A percentile compares a stretch with the other conserved stretches of the same genome.
These are phyloP conservation scores for Thymus quinquecostatus DNA, from an alignment of 257 asterid species.

Conservation along the genomic window DNA sequence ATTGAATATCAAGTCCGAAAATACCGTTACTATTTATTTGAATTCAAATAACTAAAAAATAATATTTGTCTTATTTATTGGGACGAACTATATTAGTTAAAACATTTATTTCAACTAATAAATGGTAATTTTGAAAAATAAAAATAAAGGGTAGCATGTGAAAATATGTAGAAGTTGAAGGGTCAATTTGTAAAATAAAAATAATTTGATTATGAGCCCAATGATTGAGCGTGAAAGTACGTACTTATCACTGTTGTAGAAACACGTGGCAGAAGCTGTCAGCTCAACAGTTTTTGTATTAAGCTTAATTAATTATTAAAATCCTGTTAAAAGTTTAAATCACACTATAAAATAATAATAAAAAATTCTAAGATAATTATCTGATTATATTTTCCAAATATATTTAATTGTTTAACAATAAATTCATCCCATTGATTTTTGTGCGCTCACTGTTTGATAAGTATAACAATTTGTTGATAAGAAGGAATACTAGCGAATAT, in stretches of 20 bases:
- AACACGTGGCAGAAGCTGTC: slow-evolving; percentile 34
- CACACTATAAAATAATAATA: no score
- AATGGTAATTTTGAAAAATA: not conserved
- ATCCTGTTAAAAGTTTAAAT: no score
- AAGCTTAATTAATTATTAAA: not conserved
- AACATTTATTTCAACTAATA: not conserved
- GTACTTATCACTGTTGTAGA: slow-evolving; percentile 18
- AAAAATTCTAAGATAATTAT: no score
- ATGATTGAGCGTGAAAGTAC: slow-evolving; percentile 37
- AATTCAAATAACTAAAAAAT: slow-evolving; percentile 15
- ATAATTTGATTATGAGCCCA: not conserved
- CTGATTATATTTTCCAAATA: no score
- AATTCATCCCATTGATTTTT: no score
- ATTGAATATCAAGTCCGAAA: not conserved
- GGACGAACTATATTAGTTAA: not conserved
- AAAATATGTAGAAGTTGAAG: not conserved
- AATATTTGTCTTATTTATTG: not conserved
- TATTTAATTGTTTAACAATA: no score
- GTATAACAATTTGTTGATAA: slow-evolving; percentile 27
- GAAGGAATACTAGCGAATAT: slow-evolving; percentile 25
- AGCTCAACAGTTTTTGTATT: slow-evolving; percentile 14
- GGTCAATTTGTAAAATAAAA: not conserved
- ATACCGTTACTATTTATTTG: slow-evolving; percentile 8
- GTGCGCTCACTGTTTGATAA: slow-evolving; percentile 11
- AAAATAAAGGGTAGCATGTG: no score